Conservation (phyloP, 306 rosid species). For the Corylus avellana region DNA sequence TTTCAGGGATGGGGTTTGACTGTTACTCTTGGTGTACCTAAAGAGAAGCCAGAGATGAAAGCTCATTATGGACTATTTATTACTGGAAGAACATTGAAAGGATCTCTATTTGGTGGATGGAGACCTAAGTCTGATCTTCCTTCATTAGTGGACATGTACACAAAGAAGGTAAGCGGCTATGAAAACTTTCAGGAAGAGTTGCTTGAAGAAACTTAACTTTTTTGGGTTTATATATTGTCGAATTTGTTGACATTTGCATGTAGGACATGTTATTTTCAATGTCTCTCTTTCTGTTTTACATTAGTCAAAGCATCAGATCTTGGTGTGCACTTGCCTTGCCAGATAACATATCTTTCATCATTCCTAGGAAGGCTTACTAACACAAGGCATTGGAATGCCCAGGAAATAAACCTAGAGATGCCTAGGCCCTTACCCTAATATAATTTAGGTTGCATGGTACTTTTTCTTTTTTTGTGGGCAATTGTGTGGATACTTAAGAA, state of each 20-base stretch:
- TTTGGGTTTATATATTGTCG: background rate
- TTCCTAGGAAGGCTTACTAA: background rate
- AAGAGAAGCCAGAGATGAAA: slow-evolving; percentile 72
- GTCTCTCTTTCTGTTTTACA: background rate
- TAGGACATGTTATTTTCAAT: background rate
- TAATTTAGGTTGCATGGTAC: background rate
- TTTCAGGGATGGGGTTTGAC: slow-evolving; percentile 90
- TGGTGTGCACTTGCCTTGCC: background rate
- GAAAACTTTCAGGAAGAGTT: background rate
- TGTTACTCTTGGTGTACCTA: slow-evolving; percentile 93
- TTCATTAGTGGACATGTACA: slow-evolving; percentile 78
- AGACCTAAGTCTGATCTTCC: slow-evolving; percentile 95
- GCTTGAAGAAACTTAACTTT: background rate
- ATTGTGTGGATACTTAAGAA: background rate
- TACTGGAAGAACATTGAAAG: slow-evolving; percentile 85
- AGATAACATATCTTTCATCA: background rate
- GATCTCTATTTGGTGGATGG: slow-evolving; percentile 95
- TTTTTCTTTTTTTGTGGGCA: too few relatives aligned
- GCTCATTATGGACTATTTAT: slow-evolving; percentile 79
- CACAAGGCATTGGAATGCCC: background rate
- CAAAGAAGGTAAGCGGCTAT: slow-evolving; percentile 57
- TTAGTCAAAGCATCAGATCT: background rate
- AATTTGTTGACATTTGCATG: background rate
- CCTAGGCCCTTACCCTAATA: background rate
- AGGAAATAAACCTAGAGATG: background rate